These are phyloP conservation scores for Pichia sp. DNA, from an alignment of 1,139 yeast genomes.

Conservation along the genomic window DNA sequence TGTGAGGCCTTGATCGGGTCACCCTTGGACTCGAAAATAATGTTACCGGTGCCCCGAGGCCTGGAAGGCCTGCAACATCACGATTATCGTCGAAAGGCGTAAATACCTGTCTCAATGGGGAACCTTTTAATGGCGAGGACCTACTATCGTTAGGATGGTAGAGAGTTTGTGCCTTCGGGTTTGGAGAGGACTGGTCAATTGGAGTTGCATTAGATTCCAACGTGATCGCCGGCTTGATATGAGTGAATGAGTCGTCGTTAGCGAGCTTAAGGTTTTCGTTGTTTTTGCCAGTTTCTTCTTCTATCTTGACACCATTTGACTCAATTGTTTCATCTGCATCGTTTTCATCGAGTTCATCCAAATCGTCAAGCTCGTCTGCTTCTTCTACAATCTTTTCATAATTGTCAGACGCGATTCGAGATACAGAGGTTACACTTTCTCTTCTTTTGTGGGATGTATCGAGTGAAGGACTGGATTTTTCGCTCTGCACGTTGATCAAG, in stretches of 20 bases:
- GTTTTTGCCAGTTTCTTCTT: neutral
- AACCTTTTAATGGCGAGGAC: slow-evolving; percentile 8
- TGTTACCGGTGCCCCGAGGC: slow-evolving; percentile 9
- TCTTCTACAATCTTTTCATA: slow-evolving; percentile 7
- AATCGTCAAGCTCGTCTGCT: neutral
- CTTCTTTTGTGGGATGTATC: neutral
- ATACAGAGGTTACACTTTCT: neutral
- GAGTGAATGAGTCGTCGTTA: neutral
- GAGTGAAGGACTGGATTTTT: neutral
- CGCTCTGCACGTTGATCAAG: slow-evolving; percentile 49
- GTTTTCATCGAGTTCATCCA: neutral
- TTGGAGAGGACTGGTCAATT: neutral
- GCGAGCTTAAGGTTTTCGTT: neutral
- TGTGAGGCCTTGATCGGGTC: slow-evolving; percentile 44
- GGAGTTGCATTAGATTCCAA: neutral
- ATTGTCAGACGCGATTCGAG: neutral
- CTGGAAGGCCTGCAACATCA: neutral
- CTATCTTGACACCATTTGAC: neutral
- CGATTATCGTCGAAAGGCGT: slow-evolving; percentile 1
- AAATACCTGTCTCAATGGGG: slow-evolving; percentile 15
- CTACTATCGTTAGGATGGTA: neutral
- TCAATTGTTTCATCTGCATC: neutral
- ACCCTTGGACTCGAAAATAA: slow-evolving; percentile 9
- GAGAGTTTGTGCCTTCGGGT: neutral
- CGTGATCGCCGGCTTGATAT: neutral